These are phyloP conservation scores for Curvularia sp. DNA, from an alignment of 2,329 filamentous ascomycete genomes.

Conservation along the genomic window DNA sequence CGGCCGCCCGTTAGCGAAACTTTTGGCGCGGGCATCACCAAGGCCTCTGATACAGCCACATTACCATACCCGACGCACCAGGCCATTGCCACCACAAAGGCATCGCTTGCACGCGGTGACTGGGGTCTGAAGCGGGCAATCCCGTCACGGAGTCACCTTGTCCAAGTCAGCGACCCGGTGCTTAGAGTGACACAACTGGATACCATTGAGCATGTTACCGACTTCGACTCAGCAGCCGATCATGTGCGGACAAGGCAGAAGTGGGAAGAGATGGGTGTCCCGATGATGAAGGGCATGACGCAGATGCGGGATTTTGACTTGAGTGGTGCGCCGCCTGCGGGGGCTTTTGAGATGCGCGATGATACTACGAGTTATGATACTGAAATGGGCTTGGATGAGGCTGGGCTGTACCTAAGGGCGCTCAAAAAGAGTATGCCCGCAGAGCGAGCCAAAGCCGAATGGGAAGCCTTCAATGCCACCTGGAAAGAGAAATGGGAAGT, in stretches of 20 bases:
- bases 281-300: constrained; percentile 61
- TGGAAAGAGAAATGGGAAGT: constrained; percentile 19
- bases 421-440: constrained; percentile 32
- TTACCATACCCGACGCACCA: constrained; percentile 81
- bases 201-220: constrained; percentile 85
- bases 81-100: constrained; percentile 77
- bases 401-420: constrained; percentile 34
- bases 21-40: constrained; percentile 58
- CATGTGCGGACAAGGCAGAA: constrained; percentile 82
- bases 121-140: constrained; percentile 92
- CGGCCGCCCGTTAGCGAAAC: constrained; percentile 58
- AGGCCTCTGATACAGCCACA: constrained; percentile 73
- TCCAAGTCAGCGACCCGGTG: constrained; percentile 72
- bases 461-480: constrained; percentile 9
- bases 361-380: constrained; percentile 45
- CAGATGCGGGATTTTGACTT: constrained; percentile 31
- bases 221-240: constrained; percentile 83
- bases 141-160: constrained; percentile 73
- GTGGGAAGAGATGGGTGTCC: constrained; percentile 81
- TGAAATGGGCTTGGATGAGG: constrained; percentile 37
- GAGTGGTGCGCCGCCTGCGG: constrained; percentile 18
- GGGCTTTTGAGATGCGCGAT: constrained; percentile 44
- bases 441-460: constrained; percentile 10
- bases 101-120: constrained; percentile 78
- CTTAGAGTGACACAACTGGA: constrained; percentile 81